Percentiles rank a stretch among this genome's conserved stretches.
These are phyloP conservation scores for Cladosporium sp. DNA, from an alignment of 2,329 filamentous ascomycete genomes.

Conservation along the genomic window DNA sequence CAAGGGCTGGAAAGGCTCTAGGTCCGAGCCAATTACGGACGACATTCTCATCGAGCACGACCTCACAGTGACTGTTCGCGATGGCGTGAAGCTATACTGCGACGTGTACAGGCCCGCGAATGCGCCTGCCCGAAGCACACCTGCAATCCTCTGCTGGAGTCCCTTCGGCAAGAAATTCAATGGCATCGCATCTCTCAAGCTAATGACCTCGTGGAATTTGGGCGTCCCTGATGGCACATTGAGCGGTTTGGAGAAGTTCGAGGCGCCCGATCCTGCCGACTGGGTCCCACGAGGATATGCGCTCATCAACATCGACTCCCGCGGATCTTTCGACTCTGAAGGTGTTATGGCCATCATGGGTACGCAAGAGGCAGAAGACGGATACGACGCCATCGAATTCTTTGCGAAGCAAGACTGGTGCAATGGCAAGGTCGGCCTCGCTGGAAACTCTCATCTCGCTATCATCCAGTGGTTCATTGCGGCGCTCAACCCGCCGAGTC, in stretches of 20 bases:
- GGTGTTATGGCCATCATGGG: constrained; percentile 34
- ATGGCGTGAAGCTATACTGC: background rate
- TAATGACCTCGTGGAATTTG: constrained; percentile 3
- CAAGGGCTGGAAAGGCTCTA: constrained; percentile 3
- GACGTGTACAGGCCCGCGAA: constrained; percentile 5
- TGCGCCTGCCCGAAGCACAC: background rate
- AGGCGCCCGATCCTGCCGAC: constrained; percentile 34
- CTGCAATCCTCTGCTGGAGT: constrained; percentile 5
- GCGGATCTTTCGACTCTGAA: constrained; percentile 31
- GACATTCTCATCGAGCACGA: constrained; percentile 4
- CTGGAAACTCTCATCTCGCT: constrained; percentile 33
- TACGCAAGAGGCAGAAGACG: constrained; percentile 36
- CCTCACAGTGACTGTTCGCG: background rate
- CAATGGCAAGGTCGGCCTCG: constrained; percentile 38
- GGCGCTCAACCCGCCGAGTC: constrained; percentile 37
- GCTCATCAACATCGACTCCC: constrained; percentile 30
- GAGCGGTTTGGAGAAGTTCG: constrained; percentile 16
- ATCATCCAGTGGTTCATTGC: constrained; percentile 34
- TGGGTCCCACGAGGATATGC: constrained; percentile 32
- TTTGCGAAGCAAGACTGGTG: constrained; percentile 38
- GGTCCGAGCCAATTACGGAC: background rate
- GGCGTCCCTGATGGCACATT: background rate
- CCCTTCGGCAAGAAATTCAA: constrained; percentile 10
- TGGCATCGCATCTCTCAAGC: background rate
- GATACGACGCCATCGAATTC: constrained; percentile 39